These are phyloP conservation scores for Eucalyptus shirleyi DNA, from an alignment of 345 rosid genomes.

Conservation along the genomic window DNA sequence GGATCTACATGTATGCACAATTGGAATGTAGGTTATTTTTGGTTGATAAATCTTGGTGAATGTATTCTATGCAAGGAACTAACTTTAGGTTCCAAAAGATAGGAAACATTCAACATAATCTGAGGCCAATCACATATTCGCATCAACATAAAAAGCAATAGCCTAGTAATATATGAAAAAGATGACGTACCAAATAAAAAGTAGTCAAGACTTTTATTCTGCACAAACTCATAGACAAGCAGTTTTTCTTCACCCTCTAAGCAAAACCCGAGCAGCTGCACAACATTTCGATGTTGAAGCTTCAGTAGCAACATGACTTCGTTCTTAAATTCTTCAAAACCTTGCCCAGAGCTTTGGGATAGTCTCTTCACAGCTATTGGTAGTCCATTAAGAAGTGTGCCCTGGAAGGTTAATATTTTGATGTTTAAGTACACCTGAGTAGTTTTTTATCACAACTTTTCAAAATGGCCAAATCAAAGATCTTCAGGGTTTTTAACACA, in stretches of 20 bases:
- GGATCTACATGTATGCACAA: neutral
- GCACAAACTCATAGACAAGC: neutral
- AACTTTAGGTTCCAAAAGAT: neutral
- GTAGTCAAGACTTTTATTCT: neutral
- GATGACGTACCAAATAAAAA: neutral
- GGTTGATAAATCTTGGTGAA: neutral
- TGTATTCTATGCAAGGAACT: neutral
- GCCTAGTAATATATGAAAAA: neutral
- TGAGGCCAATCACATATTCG: neutral
- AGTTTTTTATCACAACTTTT: neutral
- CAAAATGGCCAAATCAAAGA: neutral
- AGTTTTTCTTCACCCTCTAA: neutral
- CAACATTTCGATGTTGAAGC: neutral
- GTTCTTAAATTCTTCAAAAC: neutral
- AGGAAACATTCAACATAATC: neutral
- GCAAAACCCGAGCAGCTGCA: neutral
- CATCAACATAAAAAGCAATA: neutral
- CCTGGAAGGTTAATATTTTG: constrained; percentile 1
- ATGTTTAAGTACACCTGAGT: neutral
- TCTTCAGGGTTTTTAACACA: neutral
- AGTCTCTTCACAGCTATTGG: constrained; percentile 38
- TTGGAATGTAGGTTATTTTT: neutral
- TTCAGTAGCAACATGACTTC: neutral
- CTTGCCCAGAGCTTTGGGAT: constrained; percentile 20
- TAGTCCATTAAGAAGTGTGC: constrained; percentile 13